Percentiles rank a stretch among this genome's conserved stretches.
These are phyloP conservation scores for Lactarius quietus DNA, from an alignment of 768 basidiomycete genomes.

Conservation along the genomic window DNA sequence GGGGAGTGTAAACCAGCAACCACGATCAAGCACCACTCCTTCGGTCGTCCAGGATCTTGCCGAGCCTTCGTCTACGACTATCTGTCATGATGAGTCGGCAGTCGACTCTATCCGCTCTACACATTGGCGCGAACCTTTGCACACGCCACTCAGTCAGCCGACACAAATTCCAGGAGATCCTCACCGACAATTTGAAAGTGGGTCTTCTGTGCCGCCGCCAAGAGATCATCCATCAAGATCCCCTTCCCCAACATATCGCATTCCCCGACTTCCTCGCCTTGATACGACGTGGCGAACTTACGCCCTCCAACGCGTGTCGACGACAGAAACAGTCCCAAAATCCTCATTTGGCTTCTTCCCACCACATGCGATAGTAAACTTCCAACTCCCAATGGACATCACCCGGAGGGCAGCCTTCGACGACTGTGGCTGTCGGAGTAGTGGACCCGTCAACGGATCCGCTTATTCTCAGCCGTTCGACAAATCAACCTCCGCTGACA, in stretches of 20 bases:
- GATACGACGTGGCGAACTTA: background rate
- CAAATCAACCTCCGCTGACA: background rate
- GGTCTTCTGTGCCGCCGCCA: background rate
- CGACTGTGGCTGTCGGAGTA: background rate
- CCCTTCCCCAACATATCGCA: background rate
- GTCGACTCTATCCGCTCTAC: too few species aligned
- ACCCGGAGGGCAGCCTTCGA: conserved; percentile 1
- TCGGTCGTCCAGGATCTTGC: too few species aligned
- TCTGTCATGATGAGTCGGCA: too few species aligned
- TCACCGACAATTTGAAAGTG: background rate
- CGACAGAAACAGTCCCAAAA: background rate
- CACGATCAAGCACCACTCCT: background rate
- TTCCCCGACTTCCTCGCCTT: background rate
- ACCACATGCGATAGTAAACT: too few species aligned
- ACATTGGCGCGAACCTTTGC: too few species aligned
- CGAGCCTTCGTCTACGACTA: too few species aligned
- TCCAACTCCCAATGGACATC: background rate
- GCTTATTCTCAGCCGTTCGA: background rate
- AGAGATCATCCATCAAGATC: background rate
- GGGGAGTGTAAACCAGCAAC: background rate
- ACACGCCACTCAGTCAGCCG: background rate
- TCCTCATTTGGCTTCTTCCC: background rate
- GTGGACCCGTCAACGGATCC: conserved; percentile 13
- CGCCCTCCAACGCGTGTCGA: background rate
- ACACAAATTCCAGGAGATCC: background rate